Base-by-base conservation (phyloP, 2,329 filamentous ascomycete genomes). In the Harringtonia lauricola region DNA sequence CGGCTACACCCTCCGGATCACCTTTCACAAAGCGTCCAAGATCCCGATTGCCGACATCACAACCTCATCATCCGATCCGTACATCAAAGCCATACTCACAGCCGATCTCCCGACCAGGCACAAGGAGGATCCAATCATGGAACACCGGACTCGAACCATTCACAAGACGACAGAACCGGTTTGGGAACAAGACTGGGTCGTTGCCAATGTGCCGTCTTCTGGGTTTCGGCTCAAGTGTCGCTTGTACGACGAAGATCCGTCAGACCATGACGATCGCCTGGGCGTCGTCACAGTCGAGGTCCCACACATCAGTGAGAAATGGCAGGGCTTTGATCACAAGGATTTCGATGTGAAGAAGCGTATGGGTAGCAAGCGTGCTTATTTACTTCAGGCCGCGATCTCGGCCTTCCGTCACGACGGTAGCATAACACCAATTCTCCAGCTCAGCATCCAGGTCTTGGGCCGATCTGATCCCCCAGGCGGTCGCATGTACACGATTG, bases 181-280 rank as follows among this genome's bases (percentile, higher is more conserved):
- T 39, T 96, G 90, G 90, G 73, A 94, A 39, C 77, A 81, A 31
- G 75, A 86, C 47, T 96, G 90, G 90, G 72, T 87, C 19, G 82
- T 96, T 21, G 86, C 86, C 48, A 94, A 95, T 52, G 74, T 95
- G 2, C 89, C 90, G 0, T 68, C 80, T 0, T 77, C 74, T 0
- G 89, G 89, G 4, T 94, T 95, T 64, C 74, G 72, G 45, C 71
- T 96, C 52, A 95, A 95, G 59, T 87, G 86, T 48, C 76, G 86
- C 42, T 64, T 96, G 17, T 94, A 89, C 62, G 90, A 96, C 56
- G 90, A 96, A 60, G 90, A 96, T 62, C 79, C 81, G 29, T 77
- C 81, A 2, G 86, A 95, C 58, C 78, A 83, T 51, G 84, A 96
- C 57, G 90, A 96, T 62, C 74, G 86, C 22, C 71, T 96, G 18